Percentiles rank a stretch among this genome's conserved stretches.
These are phyloP conservation scores for Pleurotus salmoneostramineus DNA, from an alignment of 768 basidiomycete species.

Conservation along the genomic window DNA sequence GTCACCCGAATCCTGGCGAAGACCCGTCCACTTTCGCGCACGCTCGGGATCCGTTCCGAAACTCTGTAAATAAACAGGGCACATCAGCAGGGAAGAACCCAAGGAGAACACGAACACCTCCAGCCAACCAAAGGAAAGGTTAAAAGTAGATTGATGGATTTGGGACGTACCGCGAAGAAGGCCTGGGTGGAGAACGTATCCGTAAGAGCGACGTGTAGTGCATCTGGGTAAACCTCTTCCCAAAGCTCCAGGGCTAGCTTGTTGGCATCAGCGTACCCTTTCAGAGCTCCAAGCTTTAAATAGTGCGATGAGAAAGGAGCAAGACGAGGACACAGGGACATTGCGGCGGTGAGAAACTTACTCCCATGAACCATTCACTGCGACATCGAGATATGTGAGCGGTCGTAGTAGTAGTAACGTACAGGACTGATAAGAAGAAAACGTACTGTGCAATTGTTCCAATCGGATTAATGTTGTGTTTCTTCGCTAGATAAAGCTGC, in stretches of 20 bases:
- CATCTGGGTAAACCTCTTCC: conserved; percentile 68
- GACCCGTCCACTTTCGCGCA: conserved; percentile 70
- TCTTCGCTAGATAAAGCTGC: conserved; percentile 82
- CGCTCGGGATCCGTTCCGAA: conserved; percentile 52
- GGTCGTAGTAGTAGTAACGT: conserved; percentile 9
- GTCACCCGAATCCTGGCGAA: conserved; percentile 94
- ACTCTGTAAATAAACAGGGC: conserved; percentile 36
- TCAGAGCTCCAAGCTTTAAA: conserved; percentile 73
- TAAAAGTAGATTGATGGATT: background rate
- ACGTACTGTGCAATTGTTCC: conserved; percentile 88
- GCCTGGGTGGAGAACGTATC: conserved; percentile 90
- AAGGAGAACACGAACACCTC: background rate
- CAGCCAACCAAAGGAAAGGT: background rate
- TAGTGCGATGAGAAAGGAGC: conserved; percentile 1
- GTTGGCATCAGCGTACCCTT: conserved; percentile 80
- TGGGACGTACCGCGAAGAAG: conserved; percentile 66
- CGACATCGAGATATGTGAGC: conserved; percentile 1
- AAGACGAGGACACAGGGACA: background rate
- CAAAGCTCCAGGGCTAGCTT: conserved; percentile 75
- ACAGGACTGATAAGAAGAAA: background rate
- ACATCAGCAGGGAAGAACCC: background rate
- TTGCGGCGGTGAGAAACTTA: conserved; percentile 26
- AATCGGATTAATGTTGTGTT: conserved; percentile 58
- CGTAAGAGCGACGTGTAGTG: conserved; percentile 75
- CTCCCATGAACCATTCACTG: conserved; percentile 95